Percentiles rank a stretch among this genome's conserved stretches.
Conservation (phyloP, 2,329 filamentous ascomycete species). For the Xylaria sp. region DNA sequence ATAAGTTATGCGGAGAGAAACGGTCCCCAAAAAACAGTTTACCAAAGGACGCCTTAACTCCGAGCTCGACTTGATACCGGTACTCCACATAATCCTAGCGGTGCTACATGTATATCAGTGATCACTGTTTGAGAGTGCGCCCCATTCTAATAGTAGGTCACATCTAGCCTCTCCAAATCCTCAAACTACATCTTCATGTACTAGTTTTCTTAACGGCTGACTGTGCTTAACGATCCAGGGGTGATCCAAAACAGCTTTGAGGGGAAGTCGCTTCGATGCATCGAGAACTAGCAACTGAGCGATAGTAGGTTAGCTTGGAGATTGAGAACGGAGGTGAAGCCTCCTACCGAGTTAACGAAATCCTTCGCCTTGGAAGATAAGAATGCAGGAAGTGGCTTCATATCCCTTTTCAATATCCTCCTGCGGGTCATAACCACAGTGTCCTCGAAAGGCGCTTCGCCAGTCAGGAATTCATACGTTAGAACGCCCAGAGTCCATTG, state of each 20-base stretch:
- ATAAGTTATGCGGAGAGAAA: too few relatives aligned
- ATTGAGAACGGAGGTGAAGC: background rate
- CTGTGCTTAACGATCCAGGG: slow-evolving; percentile 98
- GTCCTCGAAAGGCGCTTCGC: slow-evolving; percentile 97
- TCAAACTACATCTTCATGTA: too few relatives aligned
- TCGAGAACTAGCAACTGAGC: slow-evolving; percentile 84
- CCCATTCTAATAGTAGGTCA: too few relatives aligned
- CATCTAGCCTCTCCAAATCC: too few relatives aligned
- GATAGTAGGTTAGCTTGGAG: background rate
- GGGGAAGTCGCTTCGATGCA: slow-evolving; percentile 87
- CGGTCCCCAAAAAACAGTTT: too few relatives aligned
- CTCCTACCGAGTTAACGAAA: slow-evolving; percentile 83
- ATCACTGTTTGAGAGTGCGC: too few relatives aligned
- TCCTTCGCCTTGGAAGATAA: slow-evolving; percentile 87
- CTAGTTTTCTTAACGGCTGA: slow-evolving; percentile 62
- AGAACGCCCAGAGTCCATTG: slow-evolving; percentile 94
- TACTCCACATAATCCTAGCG: too few relatives aligned
- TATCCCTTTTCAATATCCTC: slow-evolving; percentile 86
- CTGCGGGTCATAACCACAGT: slow-evolving; percentile 91
- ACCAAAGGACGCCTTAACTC: too few relatives aligned
- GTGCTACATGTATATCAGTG: too few relatives aligned
- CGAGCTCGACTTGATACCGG: too few relatives aligned
- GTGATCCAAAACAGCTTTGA: slow-evolving; percentile 87
- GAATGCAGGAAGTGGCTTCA: slow-evolving; percentile 78
- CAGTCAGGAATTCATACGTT: slow-evolving; percentile 94